A percentile compares a stretch with the other conserved stretches of the same genome.
Conservation (phyloP, 1,139 yeast genomes). For the Suhomyces panamericanus region DNA sequence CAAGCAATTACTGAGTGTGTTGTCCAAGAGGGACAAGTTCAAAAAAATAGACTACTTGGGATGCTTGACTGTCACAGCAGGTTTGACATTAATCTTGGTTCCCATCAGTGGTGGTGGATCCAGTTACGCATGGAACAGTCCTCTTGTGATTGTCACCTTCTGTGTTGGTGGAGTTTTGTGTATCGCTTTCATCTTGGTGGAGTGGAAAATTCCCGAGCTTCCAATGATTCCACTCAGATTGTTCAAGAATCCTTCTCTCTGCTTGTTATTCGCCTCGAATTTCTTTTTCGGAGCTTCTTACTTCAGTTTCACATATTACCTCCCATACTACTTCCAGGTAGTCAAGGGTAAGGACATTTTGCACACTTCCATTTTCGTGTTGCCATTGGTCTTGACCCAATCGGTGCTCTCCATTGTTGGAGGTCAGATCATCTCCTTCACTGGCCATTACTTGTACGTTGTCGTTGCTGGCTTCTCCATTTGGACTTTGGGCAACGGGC, state of each 20-base stretch:
- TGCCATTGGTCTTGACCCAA: conserved; percentile 47
- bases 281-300: conserved; percentile 52
- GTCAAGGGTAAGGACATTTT: conserved; percentile 43
- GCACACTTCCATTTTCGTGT: conserved; percentile 38
- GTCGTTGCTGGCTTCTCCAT: conserved; percentile 42
- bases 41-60: conserved; percentile 53
- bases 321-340: conserved; percentile 53
- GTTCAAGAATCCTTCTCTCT: conserved; percentile 40
- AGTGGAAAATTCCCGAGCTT: conserved; percentile 48
- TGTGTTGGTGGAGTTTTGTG: conserved; percentile 46
- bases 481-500: conserved; percentile 45
- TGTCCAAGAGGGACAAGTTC: conserved; percentile 31
- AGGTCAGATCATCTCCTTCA: conserved; percentile 44
- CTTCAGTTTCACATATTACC: conserved; percentile 44
- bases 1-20: conserved; percentile 25
- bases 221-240: conserved; percentile 58
- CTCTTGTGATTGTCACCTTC: conserved; percentile 48
- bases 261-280: conserved; percentile 43
- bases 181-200: conserved; percentile 44
- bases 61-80: conserved; percentile 43
- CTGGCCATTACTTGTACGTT: conserved; percentile 45
- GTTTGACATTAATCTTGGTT: conserved; percentile 45
- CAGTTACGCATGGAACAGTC: conserved; percentile 51
- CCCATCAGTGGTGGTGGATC: conserved; percentile 58
- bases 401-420: conserved; percentile 39